Evolutionary conservation across 1,284 basidiomycete species (phyloP).

Genomic region (Rhodotorula sp.): DNA sequence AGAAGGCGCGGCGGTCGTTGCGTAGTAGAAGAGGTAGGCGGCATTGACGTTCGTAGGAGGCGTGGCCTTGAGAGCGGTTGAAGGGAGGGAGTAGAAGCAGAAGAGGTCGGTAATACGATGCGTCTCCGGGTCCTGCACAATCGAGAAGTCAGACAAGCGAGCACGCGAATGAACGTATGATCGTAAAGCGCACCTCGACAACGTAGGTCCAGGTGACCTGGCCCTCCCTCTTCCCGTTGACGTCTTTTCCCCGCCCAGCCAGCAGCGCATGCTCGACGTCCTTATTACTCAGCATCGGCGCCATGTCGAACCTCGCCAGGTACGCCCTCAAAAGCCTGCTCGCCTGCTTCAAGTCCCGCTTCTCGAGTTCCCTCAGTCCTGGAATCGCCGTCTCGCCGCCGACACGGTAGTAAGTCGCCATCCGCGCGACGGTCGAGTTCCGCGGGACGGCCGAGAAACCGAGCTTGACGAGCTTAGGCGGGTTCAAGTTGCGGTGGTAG

Average conservation of each 20-base stretch:
- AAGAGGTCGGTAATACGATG: conserved; percentile 90
- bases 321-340: conserved; percentile 72
- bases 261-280: conserved; percentile 86
- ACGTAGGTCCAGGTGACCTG: conserved; percentile 98
- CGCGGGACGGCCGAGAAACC: conserved; percentile 85
- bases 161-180: neutral
- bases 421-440: conserved; percentile 77
- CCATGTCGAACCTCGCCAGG: conserved; percentile 82
- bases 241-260: conserved; percentile 69
- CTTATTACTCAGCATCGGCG: conserved; percentile 70
- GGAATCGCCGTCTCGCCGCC: conserved; percentile 55
- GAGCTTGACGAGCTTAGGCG: conserved; percentile 86
- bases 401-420: conserved; percentile 72
- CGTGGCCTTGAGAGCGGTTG: conserved; percentile 69
- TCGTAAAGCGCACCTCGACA: conserved; percentile 66
- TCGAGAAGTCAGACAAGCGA: neutral
- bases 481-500: conserved; percentile 87
- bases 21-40: conserved; percentile 92
- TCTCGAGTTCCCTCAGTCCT: conserved; percentile 87
- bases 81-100: conserved; percentile 95
- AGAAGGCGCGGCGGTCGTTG: conserved; percentile 50
- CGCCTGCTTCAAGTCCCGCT: conserved; percentile 71
- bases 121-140: conserved; percentile 67
- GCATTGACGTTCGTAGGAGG: conserved; percentile 67
- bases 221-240: conserved; percentile 54